Base-by-base conservation (phyloP, 163 green algal genomes). In the Scenedesmus sp. region DNA sequence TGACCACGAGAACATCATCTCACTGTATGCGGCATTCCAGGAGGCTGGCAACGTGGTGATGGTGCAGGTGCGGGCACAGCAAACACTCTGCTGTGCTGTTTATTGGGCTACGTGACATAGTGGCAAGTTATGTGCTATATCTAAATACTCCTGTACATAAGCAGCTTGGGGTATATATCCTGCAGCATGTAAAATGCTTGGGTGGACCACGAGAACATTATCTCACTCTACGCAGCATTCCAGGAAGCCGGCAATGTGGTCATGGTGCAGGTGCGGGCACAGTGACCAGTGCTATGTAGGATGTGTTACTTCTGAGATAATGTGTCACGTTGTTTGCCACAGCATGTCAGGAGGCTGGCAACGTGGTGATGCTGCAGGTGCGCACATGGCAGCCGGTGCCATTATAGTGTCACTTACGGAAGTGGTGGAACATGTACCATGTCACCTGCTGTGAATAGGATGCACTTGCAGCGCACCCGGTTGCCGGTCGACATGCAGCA, bases 1-100 rank as follows among this genome's bases (percentile, higher is more conserved):
- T 76, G 56, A 96, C 16, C 97, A 98, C 86, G 94, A 96, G 7
- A 96, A 97, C 95, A 97, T 99, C 90, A 96, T 99, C 70, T 79
- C 23, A 52, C 70, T 90, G 96, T 98, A 96, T 86, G 96, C 95
- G 0, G 95, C 96, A 0, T 98, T 97, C 90, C 96, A 97, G 92
- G 96, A 98, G 88, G 87, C 81, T 13, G 91, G 91, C 56, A 83
- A 77, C 59, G 93, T 95, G 84, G 95, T 97, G 3, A 91, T 97
- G 89, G 95, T 97, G 59, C 95, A 91, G 87, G 87, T 91, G 82
- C 16, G 55, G 5, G 12, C 23, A 18, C 23, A 13, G 13, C 9
- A 76, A 5, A 76, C 10, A 18, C 34, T 46, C 34, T 46, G 34
- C 34, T 46, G 34, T 46, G 34, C 34, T 46, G 34, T 46, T 46